Evolutionary conservation across 2,329 filamentous ascomycete species (phyloP), one percentile per base, ranked within the genome.

Genomic region (Cladophialophora immunda): DNA sequence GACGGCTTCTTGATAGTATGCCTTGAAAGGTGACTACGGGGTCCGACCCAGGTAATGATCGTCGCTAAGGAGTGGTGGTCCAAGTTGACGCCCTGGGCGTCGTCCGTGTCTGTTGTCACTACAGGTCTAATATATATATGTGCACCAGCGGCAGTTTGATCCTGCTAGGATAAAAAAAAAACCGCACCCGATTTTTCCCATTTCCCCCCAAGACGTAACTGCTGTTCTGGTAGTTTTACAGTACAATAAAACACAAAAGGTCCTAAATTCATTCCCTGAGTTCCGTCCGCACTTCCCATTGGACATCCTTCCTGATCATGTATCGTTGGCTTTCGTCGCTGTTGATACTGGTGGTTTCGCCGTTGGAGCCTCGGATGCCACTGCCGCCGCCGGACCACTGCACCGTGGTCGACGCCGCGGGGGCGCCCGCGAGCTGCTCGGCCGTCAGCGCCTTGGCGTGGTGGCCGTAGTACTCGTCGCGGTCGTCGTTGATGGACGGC

Each of bases 261-360:
- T 19, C 15, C 38, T 5, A 13, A 6, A 11, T 41, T 41, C 38
- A 41, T 41, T 41, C 38, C 38, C 38, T 41, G 17, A 41, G 15
- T 41, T 41, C 38, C 4, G 38, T 41, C 11, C 38, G n/a, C 45
- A 63, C 50, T 45, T 63, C 50, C 19, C 50, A 68, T 11, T 50
- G 54, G 15, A 66, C 55, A 27, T 70, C 68, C 32, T 68, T 70
- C 50, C 55, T 25, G 45, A 70, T 70, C 22, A 70, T 68, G 53
- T 66, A 54, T 9, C 58, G 55, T 52, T 54, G 53, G 41, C 66
- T 70, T 11, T 66, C 68, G 36, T 68, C 53, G 52, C 68, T 70
- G 27, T 64, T 62, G 38, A 66, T 34, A 45, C 66, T 70, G 15
- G 58, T 67, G 7, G 65, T 30, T n/a, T 70, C 68, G 0, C 45